These are phyloP conservation scores for Collybia mongolica DNA, from an alignment of 768 basidiomycete species.

Conservation along the genomic window DNA sequence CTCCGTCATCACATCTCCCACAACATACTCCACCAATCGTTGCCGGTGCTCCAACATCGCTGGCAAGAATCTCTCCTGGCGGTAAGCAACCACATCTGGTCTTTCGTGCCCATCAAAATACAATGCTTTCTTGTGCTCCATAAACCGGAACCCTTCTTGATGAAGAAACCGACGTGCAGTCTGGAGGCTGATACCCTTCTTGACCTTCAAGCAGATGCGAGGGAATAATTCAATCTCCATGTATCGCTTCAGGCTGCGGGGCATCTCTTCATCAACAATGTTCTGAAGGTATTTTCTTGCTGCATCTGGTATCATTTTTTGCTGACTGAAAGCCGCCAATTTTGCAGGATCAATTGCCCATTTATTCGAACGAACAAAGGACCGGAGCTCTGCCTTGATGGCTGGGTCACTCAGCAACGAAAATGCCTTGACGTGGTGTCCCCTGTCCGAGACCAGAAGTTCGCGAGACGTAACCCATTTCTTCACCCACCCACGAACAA, in stretches of 20 bases:
- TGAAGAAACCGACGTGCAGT: slow-evolving; percentile 14
- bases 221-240: slow-evolving; percentile 2
- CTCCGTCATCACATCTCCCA: no score
- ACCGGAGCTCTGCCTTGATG: no score
- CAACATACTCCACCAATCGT: slow-evolving; percentile 11
- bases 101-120: slow-evolving; percentile 36
- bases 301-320: no score
- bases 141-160: slow-evolving; percentile 22
- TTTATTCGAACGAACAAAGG: no score
- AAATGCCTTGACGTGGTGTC: no score
- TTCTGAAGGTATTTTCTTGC: not conserved
- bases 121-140: slow-evolving; percentile 26
- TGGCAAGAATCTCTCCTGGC: slow-evolving; percentile 27
- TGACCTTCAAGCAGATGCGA: slow-evolving; percentile 5
- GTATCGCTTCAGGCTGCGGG: slow-evolving; percentile 16
- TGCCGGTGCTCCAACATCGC: slow-evolving; percentile 15
- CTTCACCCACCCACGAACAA: no score
- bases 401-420: no score
- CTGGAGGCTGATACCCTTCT: slow-evolving; percentile 21
- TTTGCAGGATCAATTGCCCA: no score
- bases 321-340: no score
- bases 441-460: no score
- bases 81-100: not conserved
- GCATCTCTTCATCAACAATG: slow-evolving; percentile 15
- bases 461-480: no score